Percentiles rank a stretch among this genome's conserved stretches.
Evolutionary conservation across 495 filamentous ascomycete species (phyloP).

Genomic region (Elaphomyces granulatus): DNA sequence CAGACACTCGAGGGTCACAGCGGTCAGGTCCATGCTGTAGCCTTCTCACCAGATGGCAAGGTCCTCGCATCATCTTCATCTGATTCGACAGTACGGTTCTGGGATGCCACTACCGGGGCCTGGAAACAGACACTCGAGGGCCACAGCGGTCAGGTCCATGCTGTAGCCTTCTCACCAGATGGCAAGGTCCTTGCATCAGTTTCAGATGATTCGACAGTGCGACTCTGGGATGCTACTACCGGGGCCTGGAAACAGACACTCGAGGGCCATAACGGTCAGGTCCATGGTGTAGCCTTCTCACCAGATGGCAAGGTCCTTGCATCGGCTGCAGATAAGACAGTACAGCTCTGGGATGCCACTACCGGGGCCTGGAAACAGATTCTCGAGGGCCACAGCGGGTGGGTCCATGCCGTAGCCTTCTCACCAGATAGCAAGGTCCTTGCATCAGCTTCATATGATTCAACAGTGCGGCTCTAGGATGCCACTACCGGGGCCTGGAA

Average conservation of each 20-base stretch:
- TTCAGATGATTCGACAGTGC: conserved; percentile 6
- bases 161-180: conserved; percentile 14
- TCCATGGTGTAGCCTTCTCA: no score
- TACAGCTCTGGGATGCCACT: no score
- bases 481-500: no score
- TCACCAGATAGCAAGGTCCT: no score
- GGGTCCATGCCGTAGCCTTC: no score
- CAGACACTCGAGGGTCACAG: conserved; percentile 12
- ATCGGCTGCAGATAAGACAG: no score
- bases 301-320: no score
- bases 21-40: conserved; percentile 7
- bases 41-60: conserved; percentile 12
- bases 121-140: conserved; percentile 14
- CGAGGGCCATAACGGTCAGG: no score
- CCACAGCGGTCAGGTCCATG: conserved; percentile 8
- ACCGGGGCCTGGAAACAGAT: no score
- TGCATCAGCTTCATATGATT: no score
- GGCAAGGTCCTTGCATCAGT: conserved; percentile 9
- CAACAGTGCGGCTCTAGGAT: no score
- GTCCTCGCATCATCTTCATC: conserved; percentile 9
- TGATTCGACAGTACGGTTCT: conserved; percentile 11
- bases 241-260: background rate
- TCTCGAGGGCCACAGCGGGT: no score
- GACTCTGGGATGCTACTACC: conserved; percentile 11
- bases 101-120: conserved; percentile 9